Percentiles rank a stretch among this genome's conserved stretches.
phyloP scores from a whole-genome alignment of 2,329 filamentous ascomycete species.

The Pseudohalonectria lignicola region DNA sequence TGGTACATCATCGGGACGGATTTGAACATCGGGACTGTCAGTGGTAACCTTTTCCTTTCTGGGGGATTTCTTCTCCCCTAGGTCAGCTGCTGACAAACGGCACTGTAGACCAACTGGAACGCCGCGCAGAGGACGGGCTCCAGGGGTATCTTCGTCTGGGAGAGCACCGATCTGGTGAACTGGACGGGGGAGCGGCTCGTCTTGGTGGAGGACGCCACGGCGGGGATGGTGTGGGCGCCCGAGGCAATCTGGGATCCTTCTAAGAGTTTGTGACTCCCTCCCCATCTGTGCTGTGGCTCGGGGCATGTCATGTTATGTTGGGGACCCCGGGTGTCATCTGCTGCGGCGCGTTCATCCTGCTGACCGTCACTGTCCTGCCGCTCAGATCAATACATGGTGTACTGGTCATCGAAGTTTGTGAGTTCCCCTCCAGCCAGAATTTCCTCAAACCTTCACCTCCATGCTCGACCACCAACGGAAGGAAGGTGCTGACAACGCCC shows the following conservation, averaged over 20 bases:
- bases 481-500: no score
- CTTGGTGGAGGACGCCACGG: conserved; percentile 36
- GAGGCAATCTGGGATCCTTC: conserved; percentile 40
- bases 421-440: no score
- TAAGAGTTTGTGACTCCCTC: conserved; percentile 17
- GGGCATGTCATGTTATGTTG: no score
- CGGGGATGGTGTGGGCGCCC: conserved; percentile 49
- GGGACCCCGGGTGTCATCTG: no score
- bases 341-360: no score
- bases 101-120: conserved; percentile 36
- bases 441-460: no score
- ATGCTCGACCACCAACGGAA: no score
- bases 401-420: conserved; percentile 36
- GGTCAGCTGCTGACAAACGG: conserved; percentile 6
- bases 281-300: neutral
- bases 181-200: conserved; percentile 37
- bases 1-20: conserved; percentile 47
- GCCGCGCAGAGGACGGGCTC: conserved; percentile 38
- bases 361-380: neutral
- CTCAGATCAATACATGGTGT: conserved; percentile 29
- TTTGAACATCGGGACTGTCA: conserved; percentile 35
- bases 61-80: no score
- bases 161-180: conserved; percentile 37
- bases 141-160: conserved; percentile 42
- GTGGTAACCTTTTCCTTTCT: neutral